phyloP scores from a whole-genome alignment of 768 basidiomycete species.

The Tylopilus vinaceipallidus region DNA sequence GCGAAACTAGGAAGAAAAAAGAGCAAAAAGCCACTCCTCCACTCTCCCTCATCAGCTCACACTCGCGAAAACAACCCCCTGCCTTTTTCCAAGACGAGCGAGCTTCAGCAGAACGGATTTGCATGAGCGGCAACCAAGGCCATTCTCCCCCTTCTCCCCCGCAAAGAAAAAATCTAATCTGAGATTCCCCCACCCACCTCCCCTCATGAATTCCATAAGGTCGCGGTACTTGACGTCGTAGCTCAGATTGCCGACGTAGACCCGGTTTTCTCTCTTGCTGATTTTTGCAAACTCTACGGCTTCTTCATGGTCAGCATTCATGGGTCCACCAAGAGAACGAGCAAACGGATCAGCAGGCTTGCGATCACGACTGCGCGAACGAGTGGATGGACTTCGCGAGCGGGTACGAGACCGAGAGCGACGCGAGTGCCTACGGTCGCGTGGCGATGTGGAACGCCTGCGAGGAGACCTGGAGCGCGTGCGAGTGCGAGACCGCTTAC shows the following conservation, averaged over 20 bases:
- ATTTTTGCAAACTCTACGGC: constrained; percentile 93
- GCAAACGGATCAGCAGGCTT: constrained; percentile 65
- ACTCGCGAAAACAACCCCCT: constrained; percentile 32
- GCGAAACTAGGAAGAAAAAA: constrained; percentile 41
- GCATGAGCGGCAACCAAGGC: constrained; percentile 30
- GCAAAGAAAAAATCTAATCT: constrained; percentile 53
- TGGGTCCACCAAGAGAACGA: constrained; percentile 82
- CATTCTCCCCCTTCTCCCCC: constrained; percentile 32
- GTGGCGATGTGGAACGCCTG: constrained; percentile 64
- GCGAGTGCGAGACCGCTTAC: constrained; percentile 65
- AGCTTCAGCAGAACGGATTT: constrained; percentile 36
- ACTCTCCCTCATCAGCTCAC: constrained; percentile 37
- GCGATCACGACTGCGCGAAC: constrained; percentile 56
- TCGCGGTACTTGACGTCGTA: constrained; percentile 99
- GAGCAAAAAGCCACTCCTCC: constrained; percentile 39
- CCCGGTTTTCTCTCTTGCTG: constrained; percentile 96
- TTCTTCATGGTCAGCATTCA: constrained; percentile 90
- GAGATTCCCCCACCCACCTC: constrained; percentile 94
- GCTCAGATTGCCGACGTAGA: constrained; percentile 98
- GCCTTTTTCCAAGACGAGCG: constrained; percentile 35
- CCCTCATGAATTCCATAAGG: constrained; percentile 99
- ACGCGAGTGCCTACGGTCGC: constrained; percentile 51
- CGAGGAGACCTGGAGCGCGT: constrained; percentile 65
- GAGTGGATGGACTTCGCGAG: constrained; percentile 49
- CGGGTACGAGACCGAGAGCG: constrained; percentile 68